Evolutionary conservation across 1,284 basidiomycete genomes (phyloP).

Genomic region (Microbotryum violaceum): DNA sequence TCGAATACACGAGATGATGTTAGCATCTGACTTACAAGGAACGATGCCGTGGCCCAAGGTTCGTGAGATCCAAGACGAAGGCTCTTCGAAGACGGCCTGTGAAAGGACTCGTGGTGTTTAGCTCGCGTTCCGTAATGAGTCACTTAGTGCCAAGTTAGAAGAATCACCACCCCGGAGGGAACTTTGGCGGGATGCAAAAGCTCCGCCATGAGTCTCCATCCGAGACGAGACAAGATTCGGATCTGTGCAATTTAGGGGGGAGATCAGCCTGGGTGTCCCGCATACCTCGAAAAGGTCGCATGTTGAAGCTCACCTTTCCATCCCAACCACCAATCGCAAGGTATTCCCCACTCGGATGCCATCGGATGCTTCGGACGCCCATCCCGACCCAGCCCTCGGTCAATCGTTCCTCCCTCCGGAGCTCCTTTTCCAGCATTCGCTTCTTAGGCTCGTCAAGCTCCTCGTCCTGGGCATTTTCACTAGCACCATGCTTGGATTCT

Average conservation of each 20-base stretch:
- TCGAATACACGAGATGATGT: not conserved
- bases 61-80: slow-evolving; percentile 36
- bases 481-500: not conserved
- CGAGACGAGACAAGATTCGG: slow-evolving; percentile 8
- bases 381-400: slow-evolving; percentile 31
- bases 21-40: slow-evolving; percentile 14
- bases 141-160: too few species aligned
- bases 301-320: slow-evolving; percentile 31
- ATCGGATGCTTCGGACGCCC: slow-evolving; percentile 37
- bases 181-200: not conserved
- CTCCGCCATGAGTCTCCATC: slow-evolving; percentile 12
- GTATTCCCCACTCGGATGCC: slow-evolving; percentile 38
- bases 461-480: not conserved
- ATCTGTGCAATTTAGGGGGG: slow-evolving; percentile 3
- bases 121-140: not conserved
- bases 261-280: not conserved
- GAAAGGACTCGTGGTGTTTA: slow-evolving; percentile 17
- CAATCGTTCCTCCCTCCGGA: slow-evolving; percentile 3
- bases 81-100: slow-evolving; percentile 35
- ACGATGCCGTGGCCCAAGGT: slow-evolving; percentile 38
- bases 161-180: not conserved
- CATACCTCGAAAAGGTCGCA: not conserved
- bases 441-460: not conserved
- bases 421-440: not conserved
- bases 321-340: slow-evolving; percentile 40